Conservation (phyloP, 768 basidiomycete species). For the Lactarius vividus region DNA sequence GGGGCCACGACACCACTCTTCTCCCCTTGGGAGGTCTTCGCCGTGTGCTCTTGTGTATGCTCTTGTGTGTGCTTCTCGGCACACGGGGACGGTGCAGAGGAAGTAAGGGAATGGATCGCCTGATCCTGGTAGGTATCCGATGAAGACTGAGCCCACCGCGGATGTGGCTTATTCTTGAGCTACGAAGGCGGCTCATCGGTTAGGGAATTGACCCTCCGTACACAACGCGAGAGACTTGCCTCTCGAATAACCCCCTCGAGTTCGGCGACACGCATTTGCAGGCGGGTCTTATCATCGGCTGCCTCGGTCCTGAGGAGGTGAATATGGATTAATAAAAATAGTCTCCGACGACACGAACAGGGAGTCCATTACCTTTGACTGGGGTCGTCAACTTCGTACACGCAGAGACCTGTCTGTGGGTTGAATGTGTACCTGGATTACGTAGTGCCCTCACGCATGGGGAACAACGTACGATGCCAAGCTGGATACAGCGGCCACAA, state of each 20-base stretch:
- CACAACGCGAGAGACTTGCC: constrained; percentile 37
- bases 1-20: background rate
- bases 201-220: background rate
- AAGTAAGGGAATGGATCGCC: background rate
- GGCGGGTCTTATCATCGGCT: constrained; percentile 61
- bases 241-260: constrained; percentile 83
- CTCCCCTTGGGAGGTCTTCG: background rate
- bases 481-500: constrained; percentile 45
- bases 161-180: constrained; percentile 73
- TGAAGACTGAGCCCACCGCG: constrained; percentile 47
- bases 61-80: no score
- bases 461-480: constrained; percentile 38
- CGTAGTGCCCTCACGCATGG: background rate
- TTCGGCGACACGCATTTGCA: constrained; percentile 75
- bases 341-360: constrained; percentile 12
- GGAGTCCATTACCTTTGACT: constrained; percentile 45
- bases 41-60: no score
- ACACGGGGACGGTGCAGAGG: background rate
- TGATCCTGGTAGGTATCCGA: constrained; percentile 11
- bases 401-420: constrained; percentile 70
- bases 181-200: constrained; percentile 31
- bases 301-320: constrained; percentile 30
- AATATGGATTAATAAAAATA: background rate
- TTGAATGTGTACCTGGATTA: background rate
- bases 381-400: constrained; percentile 82